Evolutionary conservation across 768 basidiomycete species (phyloP), one percentile per base, ranked within the genome.

Genomic region (Russula griseocarnosa): DNA sequence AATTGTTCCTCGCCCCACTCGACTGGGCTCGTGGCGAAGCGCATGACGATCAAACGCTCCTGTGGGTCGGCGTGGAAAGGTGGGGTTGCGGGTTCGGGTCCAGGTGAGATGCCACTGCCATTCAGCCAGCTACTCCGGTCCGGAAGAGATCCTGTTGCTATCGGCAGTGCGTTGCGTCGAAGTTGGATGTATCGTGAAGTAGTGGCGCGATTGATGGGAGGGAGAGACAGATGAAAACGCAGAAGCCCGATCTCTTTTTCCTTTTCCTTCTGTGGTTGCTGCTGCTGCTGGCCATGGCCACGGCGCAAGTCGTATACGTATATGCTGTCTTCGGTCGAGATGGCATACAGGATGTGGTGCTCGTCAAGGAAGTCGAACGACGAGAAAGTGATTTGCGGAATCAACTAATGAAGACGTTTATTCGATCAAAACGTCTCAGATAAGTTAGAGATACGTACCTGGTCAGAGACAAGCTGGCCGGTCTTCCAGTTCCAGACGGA

Each of bases 401-500:
- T 30, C 49, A 52, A 11, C 14, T 32, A 13, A 10, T 6, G 9
- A 30, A 34, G 7, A 20, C 13, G 13, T 14, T 8, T 7, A 51
- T 9, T 49, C 3, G n/a, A 14, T n/a, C 4, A 7, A 6, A 22
- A n/a, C n/a, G 22, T 26, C 9, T 28, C 11, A 20, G 18, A 28
- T 32, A 16, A 16, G 11, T 16, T 8, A 10, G 36, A 26, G 30
- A 42, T 1, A 10, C 55, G 18, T 38, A 65, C 64, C 59, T 52
- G 54, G 13, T 56, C 49, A 8, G 40, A 61, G 20, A 61, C 55
- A 3, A 51, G 26, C 3, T 44, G 20, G 1, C 64, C 64, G 2
- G 54, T 65, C 59, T 65, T 65, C 64, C 64, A 65, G 26, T 65
- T 65, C 64, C 64, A 65, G 14, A 61, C 38, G 3, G 59, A 61